phyloP scores from a whole-genome alignment of 2,329 filamentous ascomycete species.

The Fusarium transvaalense region DNA sequence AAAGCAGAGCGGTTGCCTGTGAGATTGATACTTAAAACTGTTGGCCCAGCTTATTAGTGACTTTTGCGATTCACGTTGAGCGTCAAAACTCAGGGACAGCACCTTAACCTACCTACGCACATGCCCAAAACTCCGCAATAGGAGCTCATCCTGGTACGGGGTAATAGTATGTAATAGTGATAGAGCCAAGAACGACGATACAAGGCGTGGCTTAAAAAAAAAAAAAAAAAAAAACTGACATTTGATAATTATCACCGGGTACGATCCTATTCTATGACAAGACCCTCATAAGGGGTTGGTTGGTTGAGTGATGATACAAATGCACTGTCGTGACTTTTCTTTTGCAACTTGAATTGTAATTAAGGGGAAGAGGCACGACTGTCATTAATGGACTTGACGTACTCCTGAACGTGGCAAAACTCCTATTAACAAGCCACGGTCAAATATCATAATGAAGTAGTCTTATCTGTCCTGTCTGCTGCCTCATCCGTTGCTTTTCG shows the following conservation, averaged over 20 bases:
- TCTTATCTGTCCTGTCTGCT: background rate
- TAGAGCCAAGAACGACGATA: background rate
- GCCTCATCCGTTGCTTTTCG: background rate
- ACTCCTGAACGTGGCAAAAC: background rate
- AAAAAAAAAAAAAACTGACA: background rate
- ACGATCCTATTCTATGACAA: background rate
- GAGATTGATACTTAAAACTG: slow-evolving; percentile 1
- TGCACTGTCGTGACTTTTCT: slow-evolving; percentile 9
- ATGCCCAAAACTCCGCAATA: slow-evolving; percentile 18
- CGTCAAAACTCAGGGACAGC: slow-evolving; percentile 10
- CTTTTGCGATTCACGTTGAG: slow-evolving; percentile 3
- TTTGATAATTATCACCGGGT: slow-evolving; percentile 9
- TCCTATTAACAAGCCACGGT: background rate
- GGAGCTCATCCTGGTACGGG: slow-evolving; percentile 3
- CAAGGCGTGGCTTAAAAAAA: slow-evolving; percentile 7
- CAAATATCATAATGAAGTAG: background rate
- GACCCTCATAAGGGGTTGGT: slow-evolving; percentile 4
- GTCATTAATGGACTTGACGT: background rate
- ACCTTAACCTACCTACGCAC: slow-evolving; percentile 5
- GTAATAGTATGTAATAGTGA: background rate
- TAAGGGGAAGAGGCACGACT: background rate
- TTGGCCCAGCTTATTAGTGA: slow-evolving; percentile 1
- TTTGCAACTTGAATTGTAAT: slow-evolving; percentile 4
- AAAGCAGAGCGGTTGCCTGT: slow-evolving; percentile 7
- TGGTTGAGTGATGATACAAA: slow-evolving; percentile 5